Evolutionary conservation across 768 basidiomycete genomes (phyloP).

Genomic region (Rhodotorula babjevae): DNA sequence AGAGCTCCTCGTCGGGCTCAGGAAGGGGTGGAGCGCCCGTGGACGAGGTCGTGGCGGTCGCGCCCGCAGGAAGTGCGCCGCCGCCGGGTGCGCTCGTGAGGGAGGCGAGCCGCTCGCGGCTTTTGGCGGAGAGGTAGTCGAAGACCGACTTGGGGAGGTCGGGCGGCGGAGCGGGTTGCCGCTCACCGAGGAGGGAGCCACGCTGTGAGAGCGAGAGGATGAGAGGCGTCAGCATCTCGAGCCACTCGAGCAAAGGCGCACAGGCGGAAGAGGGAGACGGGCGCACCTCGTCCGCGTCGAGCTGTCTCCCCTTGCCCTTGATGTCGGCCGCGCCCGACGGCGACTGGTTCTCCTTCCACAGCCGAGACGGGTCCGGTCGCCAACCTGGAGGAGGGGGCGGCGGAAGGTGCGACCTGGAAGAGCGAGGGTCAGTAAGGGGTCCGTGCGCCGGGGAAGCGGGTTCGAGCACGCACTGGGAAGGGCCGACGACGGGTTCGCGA

Average conservation of each 20-base stretch:
- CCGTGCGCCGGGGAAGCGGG: no score
- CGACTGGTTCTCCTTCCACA: conserved; percentile 56
- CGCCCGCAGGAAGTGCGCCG: not conserved
- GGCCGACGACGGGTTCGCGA: conserved; percentile 43
- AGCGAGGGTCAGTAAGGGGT: no score
- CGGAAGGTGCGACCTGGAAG: conserved; percentile 45
- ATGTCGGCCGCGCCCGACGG: not conserved
- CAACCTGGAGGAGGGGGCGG: conserved; percentile 78
- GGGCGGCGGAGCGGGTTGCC: conserved; percentile 53
- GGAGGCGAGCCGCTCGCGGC: conserved; percentile 69
- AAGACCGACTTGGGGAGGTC: conserved; percentile 76
- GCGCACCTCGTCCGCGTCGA: conserved; percentile 34
- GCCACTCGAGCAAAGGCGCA: no score
- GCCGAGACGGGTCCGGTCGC: conserved; percentile 73
- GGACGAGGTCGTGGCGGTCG: not conserved
- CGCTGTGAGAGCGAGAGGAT: conserved; percentile 66
- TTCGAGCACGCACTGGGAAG: conserved; percentile 54
- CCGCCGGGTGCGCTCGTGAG: conserved; percentile 36
- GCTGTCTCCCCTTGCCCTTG: conserved; percentile 38
- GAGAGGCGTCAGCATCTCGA: no score
- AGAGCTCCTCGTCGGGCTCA: conserved; percentile 43
- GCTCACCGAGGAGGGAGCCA: conserved; percentile 76
- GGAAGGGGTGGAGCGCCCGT: conserved; percentile 41
- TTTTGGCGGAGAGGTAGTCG: conserved; percentile 88
- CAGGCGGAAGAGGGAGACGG: not conserved